A percentile compares a stretch with the other conserved stretches of the same genome.
phyloP scores from a whole-genome alignment of 768 basidiomycete species.

The Russula brevipes region DNA sequence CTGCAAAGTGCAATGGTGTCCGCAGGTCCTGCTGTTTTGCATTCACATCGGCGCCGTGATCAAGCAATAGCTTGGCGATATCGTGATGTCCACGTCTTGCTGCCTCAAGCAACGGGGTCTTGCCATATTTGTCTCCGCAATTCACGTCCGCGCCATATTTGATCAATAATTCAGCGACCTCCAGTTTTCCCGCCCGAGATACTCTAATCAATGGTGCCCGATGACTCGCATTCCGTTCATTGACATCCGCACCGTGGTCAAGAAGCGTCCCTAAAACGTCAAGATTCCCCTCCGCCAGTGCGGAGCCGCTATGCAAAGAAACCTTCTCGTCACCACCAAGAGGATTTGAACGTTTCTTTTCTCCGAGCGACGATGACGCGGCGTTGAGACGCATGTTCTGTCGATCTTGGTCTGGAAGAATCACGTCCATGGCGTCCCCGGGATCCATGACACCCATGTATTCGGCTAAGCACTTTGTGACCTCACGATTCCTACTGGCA shows the following conservation, averaged over 20 bases:
- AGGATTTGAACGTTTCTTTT: accelerated
- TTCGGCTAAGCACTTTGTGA: background rate
- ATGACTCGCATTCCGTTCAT: background rate
- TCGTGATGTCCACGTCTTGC: background rate
- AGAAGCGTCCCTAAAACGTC: background rate
- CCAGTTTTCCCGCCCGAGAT: background rate
- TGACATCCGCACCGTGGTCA: background rate
- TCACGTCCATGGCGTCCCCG: background rate
- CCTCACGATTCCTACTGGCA: background rate
- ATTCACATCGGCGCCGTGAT: background rate
- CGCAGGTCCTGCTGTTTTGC: background rate
- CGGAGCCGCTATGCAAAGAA: background rate
- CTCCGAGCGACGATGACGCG: no score
- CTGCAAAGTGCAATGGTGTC: background rate
- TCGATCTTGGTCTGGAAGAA: no score
- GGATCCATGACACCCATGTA: background rate
- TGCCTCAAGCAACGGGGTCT: background rate
- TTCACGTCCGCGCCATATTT: conserved; percentile 4
- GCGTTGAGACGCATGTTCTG: no score
- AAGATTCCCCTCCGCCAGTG: background rate
- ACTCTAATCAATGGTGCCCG: background rate
- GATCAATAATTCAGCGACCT: background rate
- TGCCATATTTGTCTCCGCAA: background rate
- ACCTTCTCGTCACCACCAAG: no score
- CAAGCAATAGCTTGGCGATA: background rate